A percentile compares a stretch with the other conserved stretches of the same genome.
These are phyloP conservation scores for Parathielavia appendiculata DNA, from an alignment of 495 filamentous ascomycete genomes.

Conservation along the genomic window DNA sequence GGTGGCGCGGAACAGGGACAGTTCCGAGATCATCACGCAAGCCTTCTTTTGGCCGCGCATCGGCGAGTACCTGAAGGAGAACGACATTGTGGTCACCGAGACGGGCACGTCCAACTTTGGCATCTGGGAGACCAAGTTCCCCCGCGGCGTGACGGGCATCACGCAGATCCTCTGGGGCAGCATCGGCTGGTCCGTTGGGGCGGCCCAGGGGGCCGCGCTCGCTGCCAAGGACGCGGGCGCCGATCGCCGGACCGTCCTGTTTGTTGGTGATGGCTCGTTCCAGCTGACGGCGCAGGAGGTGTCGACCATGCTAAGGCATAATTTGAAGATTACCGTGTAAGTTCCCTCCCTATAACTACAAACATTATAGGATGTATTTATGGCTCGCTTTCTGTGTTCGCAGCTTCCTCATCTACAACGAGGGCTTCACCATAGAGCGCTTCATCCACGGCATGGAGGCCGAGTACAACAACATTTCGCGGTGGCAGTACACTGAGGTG, in stretches of 20 bases:
- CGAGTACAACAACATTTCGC: conserved; percentile 71
- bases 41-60: conserved; percentile 81
- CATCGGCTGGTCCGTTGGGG: conserved; percentile 77
- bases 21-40: conserved; percentile 63
- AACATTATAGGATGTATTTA: too few species aligned
- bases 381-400: not conserved
- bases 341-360: conserved; percentile 24
- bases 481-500: conserved; percentile 67
- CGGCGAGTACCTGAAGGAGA: conserved; percentile 67
- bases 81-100: conserved; percentile 81
- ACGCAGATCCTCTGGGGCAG: conserved; percentile 87
- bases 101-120: conserved; percentile 90
- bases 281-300: conserved; percentile 83
- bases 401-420: conserved; percentile 73
- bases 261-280: conserved; percentile 82
- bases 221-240: conserved; percentile 56
- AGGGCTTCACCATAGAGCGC: conserved; percentile 73
- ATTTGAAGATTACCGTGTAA: conserved; percentile 74
- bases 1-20: conserved; percentile 49
- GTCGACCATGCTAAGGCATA: conserved; percentile 75
- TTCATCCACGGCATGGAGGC: conserved; percentile 72
- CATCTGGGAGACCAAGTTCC: conserved; percentile 83
- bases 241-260: conserved; percentile 66
- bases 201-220: conserved; percentile 69
- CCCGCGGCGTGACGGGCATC: conserved; percentile 64